Conservation (phyloP, 2,329 filamentous ascomycete genomes). For the Colletotrichum sp. region DNA sequence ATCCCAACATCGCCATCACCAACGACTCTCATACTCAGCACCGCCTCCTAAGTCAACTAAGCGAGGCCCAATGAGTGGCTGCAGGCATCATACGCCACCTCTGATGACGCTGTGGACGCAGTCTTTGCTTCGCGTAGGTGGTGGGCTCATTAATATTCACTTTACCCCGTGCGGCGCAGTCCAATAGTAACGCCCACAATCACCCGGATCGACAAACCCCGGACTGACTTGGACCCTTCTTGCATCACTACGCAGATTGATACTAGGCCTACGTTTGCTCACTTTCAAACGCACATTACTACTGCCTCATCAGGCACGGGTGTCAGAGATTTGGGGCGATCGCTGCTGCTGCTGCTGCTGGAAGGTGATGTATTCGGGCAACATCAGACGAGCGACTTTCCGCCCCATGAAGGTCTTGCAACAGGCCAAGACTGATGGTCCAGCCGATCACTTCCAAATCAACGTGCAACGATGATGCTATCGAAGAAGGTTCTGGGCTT, state of each 20-base stretch:
- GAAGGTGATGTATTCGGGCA: not conserved
- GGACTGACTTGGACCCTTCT: conserved; percentile 5
- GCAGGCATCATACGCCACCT: not conserved
- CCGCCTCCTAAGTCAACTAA: not conserved
- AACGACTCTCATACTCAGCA: not conserved
- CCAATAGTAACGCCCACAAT: not conserved
- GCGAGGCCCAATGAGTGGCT: not conserved
- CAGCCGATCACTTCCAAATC: not conserved
- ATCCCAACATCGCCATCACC: not conserved
- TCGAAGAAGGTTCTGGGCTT: not conserved
- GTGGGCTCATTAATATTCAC: not conserved
- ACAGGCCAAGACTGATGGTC: not conserved
- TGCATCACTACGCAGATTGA: conserved; percentile 9
- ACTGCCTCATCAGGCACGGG: not conserved
- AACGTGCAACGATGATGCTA: not conserved
- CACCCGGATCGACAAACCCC: conserved; percentile 1
- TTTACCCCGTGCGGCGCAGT: conserved; percentile 1
- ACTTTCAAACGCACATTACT: not conserved
- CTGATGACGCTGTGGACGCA: not conserved
- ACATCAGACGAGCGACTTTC: not conserved
- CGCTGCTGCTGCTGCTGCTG: not conserved
- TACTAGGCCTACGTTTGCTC: not conserved
- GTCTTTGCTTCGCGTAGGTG: not conserved
- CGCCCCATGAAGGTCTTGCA: not conserved
- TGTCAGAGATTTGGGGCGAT: not conserved